These are phyloP conservation scores for Cladosporium halotolerans DNA, from an alignment of 2,329 filamentous ascomycete genomes.

Conservation along the genomic window DNA sequence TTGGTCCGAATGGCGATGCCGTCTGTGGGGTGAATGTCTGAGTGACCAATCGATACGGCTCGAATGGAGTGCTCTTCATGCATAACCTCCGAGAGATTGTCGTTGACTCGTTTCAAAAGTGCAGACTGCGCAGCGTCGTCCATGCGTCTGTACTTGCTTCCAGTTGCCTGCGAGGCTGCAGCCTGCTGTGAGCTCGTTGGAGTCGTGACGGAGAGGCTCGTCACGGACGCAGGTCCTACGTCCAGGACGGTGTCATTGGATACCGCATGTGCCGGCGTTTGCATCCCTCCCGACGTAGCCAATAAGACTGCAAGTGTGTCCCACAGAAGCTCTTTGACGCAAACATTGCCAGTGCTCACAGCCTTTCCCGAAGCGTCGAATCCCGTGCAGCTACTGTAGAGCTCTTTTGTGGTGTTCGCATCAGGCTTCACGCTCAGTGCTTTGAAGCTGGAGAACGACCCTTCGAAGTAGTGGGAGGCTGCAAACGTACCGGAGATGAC, in stretches of 20 bases:
- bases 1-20: background rate
- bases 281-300: background rate
- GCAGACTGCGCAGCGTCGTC: background rate
- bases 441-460: background rate
- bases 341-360: background rate
- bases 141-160: background rate
- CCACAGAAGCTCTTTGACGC: background rate
- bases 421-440: background rate
- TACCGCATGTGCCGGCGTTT: background rate
- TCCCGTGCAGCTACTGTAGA: background rate
- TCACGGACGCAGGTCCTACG: background rate
- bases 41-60: background rate
- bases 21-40: background rate
- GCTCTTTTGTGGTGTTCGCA: background rate
- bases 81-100: background rate
- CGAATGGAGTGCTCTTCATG: background rate
- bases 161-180: background rate
- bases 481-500: background rate
- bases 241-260: background rate
- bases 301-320: background rate
- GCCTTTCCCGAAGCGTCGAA: background rate
- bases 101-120: background rate
- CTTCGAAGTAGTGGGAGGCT: background rate
- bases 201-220: background rate
- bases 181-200: background rate